Percentiles rank a stretch among this genome's conserved stretches.
Evolutionary conservation across 495 filamentous ascomycete species (phyloP).

Genomic region (Daldinia vernicosa): DNA sequence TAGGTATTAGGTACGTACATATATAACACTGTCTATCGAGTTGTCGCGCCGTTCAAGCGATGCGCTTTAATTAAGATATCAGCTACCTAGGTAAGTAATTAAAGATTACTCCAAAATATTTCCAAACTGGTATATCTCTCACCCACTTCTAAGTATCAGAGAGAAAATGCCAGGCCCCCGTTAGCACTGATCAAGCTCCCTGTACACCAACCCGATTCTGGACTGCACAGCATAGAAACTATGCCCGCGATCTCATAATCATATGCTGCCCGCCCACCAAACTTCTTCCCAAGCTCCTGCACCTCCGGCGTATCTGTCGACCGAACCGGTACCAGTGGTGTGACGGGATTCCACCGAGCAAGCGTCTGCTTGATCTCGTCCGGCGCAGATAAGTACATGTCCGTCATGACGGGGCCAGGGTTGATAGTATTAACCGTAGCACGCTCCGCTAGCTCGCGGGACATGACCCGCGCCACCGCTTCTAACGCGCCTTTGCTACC

Average conservation of each 20-base stretch:
- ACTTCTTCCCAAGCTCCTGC: constrained; percentile 66
- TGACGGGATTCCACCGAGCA: not conserved
- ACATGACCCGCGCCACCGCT: not conserved
- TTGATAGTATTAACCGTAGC: not conserved
- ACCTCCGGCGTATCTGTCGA: constrained; percentile 55
- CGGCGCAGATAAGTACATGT: not conserved
- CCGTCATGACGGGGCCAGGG: not conserved
- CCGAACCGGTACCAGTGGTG: not conserved
- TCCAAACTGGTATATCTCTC: too few relatives aligned
- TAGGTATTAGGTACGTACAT: too few relatives aligned
- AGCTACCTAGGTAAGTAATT: too few relatives aligned
- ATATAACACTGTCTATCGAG: too few relatives aligned
- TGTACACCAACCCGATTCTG: not conserved
- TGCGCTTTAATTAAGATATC: too few relatives aligned
- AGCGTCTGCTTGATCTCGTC: not conserved
- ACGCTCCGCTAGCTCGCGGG: not conserved
- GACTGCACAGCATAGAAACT: constrained; percentile 73
- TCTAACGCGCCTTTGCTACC: not conserved
- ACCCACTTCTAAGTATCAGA: too few relatives aligned
- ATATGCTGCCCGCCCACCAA: constrained; percentile 75
- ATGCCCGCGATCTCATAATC: constrained; percentile 82
- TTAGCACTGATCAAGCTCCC: not conserved
- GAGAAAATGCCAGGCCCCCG: not conserved
- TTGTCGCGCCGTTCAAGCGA: too few relatives aligned
- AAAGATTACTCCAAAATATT: too few relatives aligned